Evolutionary conservation across 768 basidiomycete genomes (phyloP), one percentile per base, ranked within the genome.

Genomic region (Kwoniella sp.): DNA sequence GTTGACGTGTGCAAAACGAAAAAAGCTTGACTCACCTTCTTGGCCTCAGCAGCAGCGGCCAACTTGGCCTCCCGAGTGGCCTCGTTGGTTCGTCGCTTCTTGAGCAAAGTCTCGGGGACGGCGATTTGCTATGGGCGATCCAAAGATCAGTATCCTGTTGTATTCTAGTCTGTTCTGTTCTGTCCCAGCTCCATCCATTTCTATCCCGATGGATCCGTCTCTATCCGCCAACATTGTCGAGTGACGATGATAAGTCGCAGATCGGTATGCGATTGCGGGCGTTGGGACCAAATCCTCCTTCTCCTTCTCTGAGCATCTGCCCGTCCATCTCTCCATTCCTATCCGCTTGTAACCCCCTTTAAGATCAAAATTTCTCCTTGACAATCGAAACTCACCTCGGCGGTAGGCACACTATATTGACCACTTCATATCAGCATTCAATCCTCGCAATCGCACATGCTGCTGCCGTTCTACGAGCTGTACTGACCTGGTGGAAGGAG

Each of bases 81-180:
- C 86, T 95, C 92, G 79, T 89, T 94, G 85, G 93, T 90, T 85
- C 94, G 93, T 85, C 94, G 89, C 86, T 95, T 97, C 88, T 96
- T 97, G 85, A 97, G 92, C 85, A 97, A 89, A 81, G 94, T 97
- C 89, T 96, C 94, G 82, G 94, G 94, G 84, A 95, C 94, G 87
- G 94, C 90, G 82, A 96, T 88, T 70, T 81, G 79, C 73, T 80
- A 68, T 54, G 45, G 41, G 29, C 17, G 67, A 45, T 11, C 26
- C 31, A 51, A 45, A 23, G n/a, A 25, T 56, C 37, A 56, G 55
- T 37, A 34, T 9, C 30, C 53, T 71, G 56, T 69, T 60, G 34
- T 37, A 29, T 57, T 47, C 37, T 55, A 52, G 20, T 54, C 53
- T 66, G 55, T 22, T 25, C 23, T 55, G 37, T 48, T 60, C 30